phyloP scores from a whole-genome alignment of 1,139 yeast species.

The Kodamaea derodonti region DNA sequence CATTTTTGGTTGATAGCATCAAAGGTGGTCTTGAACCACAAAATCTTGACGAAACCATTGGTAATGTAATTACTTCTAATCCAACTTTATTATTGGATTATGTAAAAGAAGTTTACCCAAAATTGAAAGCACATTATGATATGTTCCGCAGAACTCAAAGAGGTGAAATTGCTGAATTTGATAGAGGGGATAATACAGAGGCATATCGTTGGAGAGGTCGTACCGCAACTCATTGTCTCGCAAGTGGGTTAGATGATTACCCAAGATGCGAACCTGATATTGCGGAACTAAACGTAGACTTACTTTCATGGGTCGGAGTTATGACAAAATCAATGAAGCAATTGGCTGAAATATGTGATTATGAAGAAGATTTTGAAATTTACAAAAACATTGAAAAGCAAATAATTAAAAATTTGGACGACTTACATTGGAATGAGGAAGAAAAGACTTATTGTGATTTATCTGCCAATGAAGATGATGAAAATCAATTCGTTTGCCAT shows the following conservation, averaged over 20 bases:
- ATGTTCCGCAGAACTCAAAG: slow-evolving; percentile 83
- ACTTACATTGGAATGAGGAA: slow-evolving; percentile 74
- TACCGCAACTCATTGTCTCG: slow-evolving; percentile 77
- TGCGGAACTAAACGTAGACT: slow-evolving; percentile 88
- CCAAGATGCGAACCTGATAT: slow-evolving; percentile 81
- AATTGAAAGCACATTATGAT: slow-evolving; percentile 70
- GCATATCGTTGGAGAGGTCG: slow-evolving; percentile 94
- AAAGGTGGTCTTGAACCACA: slow-evolving; percentile 23
- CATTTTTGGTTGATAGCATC: slow-evolving; percentile 53
- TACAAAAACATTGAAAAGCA: slow-evolving; percentile 53
- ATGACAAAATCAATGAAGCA: slow-evolving; percentile 81
- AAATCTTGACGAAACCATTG: slow-evolving; percentile 25
- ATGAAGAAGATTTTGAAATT: slow-evolving; percentile 50
- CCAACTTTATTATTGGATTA: slow-evolving; percentile 62
- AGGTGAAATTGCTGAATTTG: slow-evolving; percentile 74
- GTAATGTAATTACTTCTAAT: slow-evolving; percentile 52
- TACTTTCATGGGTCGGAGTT: slow-evolving; percentile 89
- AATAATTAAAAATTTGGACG: slow-evolving; percentile 61
- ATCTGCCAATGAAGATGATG: slow-evolving; percentile 70
- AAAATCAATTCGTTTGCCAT: slow-evolving; percentile 67
- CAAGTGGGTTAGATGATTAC: slow-evolving; percentile 94
- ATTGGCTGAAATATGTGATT: slow-evolving; percentile 64
- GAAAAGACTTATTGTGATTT: slow-evolving; percentile 78
- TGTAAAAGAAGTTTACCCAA: slow-evolving; percentile 69
- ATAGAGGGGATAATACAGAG: slow-evolving; percentile 54